A percentile compares a stretch with the other conserved stretches of the same genome.
These are phyloP conservation scores for Tuber indicum DNA, from an alignment of 495 filamentous ascomycete species.

Conservation along the genomic window DNA sequence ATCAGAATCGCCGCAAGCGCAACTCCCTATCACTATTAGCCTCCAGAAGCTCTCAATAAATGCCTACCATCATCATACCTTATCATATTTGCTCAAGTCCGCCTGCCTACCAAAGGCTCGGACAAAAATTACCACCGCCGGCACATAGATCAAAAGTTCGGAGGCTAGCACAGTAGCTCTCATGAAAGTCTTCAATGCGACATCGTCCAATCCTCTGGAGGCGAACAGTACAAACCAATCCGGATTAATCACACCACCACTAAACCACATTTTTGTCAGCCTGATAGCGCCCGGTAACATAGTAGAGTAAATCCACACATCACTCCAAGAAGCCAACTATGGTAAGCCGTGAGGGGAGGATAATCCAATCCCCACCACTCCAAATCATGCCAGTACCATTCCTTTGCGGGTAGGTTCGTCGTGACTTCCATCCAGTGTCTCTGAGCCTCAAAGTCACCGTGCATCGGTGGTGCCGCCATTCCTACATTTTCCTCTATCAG, in stretches of 20 bases:
- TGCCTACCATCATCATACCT: conserved; percentile 1
- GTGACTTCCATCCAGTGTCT: conserved; percentile 99
- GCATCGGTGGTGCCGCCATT: conserved; percentile 63
- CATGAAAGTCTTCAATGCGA: conserved; percentile 86
- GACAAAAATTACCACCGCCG: conserved; percentile 74
- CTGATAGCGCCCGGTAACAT: neutral
- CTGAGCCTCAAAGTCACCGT: conserved; percentile 96
- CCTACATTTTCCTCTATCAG: conserved; percentile 17
- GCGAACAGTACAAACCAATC: conserved; percentile 81
- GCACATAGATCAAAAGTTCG: conserved; percentile 83
- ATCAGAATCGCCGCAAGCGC: conserved; percentile 84
- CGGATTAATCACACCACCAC: conserved; percentile 66
- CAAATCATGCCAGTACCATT: conserved; percentile 96
- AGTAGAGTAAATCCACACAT: conserved; percentile 50
- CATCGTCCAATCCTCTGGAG: conserved; percentile 74
- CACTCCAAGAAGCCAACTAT: conserved; percentile 87
- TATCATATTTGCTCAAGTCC: conserved; percentile 52
- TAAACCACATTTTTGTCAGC: conserved; percentile 25
- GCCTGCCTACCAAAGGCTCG: conserved; percentile 67
- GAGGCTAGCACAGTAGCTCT: conserved; percentile 79
- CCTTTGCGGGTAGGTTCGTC: conserved; percentile 73
- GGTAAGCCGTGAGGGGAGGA: conserved; percentile 93
- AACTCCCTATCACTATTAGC: conserved; percentile 68
- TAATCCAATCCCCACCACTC: conserved; percentile 98
- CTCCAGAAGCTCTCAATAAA: conserved; percentile 21